Base-by-base conservation (phyloP, 2,329 filamentous ascomycete genomes). In the Colletotrichum sublineola region DNA sequence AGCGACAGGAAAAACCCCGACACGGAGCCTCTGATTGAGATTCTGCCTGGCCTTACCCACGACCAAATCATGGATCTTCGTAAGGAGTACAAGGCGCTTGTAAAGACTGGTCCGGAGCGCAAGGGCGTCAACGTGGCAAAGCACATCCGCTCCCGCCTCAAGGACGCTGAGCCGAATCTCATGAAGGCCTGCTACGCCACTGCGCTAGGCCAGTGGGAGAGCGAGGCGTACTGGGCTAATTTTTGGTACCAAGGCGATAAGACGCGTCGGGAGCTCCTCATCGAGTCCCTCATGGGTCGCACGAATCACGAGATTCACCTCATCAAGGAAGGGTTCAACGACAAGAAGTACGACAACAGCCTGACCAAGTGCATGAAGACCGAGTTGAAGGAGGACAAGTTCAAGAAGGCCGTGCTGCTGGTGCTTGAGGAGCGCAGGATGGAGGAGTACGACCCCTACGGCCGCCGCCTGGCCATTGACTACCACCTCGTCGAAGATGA, bases 211-310 rank as follows among this genome's bases (percentile, higher is more conserved):
- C 89, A 89, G 64, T 98, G 95, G 92, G 96, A 98, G 83, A 92
- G 91, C 76, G 96, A 99, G 81, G 94, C 94, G 0, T 97, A 97
- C 86, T 99, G 96, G 95, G 95, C 96, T 72, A 98, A 98, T 81
- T 97, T 94, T 82, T 98, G 95, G 92, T 98, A 98, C 83, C 96
- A 98, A 79, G 92, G 92, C 48, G 93, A 96, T 81, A 93, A 92
- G 77, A 94, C 92, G 9, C 89, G 94, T 3, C 90, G 95, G 7
- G 96, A 98, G 81, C 87, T 99, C 46, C 88, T 99, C 65, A 98
- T 98, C 77, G 96, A 99, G 82, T 90, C 92, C 7, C 88, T 99
- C 29, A 97, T 98, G 91, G 96, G 96, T 0, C 90, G 95, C 7
- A 91, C 91, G 38, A 98, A 98, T 81, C 86, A 89, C n/a, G 96